phyloP scores from a whole-genome alignment of 305 asterid species.

The Euphrasia arctica region DNA sequence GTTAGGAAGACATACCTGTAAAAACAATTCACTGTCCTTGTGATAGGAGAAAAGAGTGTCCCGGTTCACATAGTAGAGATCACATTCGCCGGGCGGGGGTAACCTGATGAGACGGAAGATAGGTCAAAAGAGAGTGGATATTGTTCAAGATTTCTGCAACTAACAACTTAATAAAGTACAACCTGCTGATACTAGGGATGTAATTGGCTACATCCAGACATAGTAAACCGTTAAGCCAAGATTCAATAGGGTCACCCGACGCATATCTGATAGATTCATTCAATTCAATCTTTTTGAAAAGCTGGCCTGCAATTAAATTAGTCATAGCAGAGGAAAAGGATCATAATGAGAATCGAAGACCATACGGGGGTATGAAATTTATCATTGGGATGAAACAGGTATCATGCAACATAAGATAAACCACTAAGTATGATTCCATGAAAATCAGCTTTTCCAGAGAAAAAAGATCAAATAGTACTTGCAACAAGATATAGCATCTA shows the following conservation, averaged over 20 bases:
- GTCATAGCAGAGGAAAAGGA: conserved; percentile 21
- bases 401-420: not conserved
- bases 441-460: conserved; percentile 13
- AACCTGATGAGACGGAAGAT: conserved; percentile 42
- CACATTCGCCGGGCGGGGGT: conserved; percentile 78
- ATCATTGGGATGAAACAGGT: conserved; percentile 11
- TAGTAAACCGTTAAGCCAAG: conserved; percentile 79
- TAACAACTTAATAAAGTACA: conserved; percentile 15
- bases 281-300: conserved; percentile 77
- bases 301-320: conserved; percentile 52
- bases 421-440: not conserved
- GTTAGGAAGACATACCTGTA: conserved; percentile 53
- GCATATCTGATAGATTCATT: conserved; percentile 95
- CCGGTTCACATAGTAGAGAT: conserved; percentile 86
- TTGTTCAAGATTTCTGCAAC: conserved; percentile 1
- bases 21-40: conserved; percentile 83
- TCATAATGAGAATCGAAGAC: conserved; percentile 11
- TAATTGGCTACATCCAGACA: conserved; percentile 76
- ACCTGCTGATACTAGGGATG: conserved; percentile 77
- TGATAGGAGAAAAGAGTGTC: conserved; percentile 94
- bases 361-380: not conserved
- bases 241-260: conserved; percentile 87
- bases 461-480: conserved; percentile 8
- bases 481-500: conserved; percentile 1
- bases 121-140: conserved; percentile 19